phyloP scores from a whole-genome alignment of 1,284 basidiomycete genomes.

The Takashimella koratensis region DNA sequence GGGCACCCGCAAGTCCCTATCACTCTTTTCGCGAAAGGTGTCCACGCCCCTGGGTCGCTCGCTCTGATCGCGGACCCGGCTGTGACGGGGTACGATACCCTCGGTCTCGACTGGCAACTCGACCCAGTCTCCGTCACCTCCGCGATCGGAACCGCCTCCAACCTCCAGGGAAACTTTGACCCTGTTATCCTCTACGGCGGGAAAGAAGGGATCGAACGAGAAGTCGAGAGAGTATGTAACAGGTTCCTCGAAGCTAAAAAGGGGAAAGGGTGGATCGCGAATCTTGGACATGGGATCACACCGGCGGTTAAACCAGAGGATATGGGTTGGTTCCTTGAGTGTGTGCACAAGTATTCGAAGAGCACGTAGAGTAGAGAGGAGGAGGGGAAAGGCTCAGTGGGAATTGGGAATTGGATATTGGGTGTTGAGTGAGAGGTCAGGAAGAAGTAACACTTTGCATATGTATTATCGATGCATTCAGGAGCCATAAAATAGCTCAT shows the following conservation, averaged over 20 bases:
- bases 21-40: slow-evolving; percentile 89
- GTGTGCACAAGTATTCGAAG: slow-evolving; percentile 71
- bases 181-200: slow-evolving; percentile 85
- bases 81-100: slow-evolving; percentile 70
- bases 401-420: background rate
- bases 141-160: slow-evolving; percentile 54
- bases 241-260: slow-evolving; percentile 59
- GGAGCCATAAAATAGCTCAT: no score
- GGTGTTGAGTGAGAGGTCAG: background rate
- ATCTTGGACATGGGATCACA: slow-evolving; percentile 95
- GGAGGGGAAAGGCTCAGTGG: background rate
- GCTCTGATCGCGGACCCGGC: slow-evolving; percentile 40
- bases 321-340: slow-evolving; percentile 82
- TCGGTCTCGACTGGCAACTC: slow-evolving; percentile 86
- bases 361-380: no score
- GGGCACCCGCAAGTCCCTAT: slow-evolving; percentile 65
- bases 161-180: slow-evolving; percentile 94
- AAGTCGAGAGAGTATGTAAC: slow-evolving; percentile 78
- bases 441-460: background rate
- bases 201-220: slow-evolving; percentile 75
- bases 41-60: slow-evolving; percentile 57
- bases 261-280: slow-evolving; percentile 81
- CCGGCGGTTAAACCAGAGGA: slow-evolving; percentile 93
- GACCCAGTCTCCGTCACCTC: slow-evolving; percentile 66
- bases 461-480: background rate